Base-by-base conservation (phyloP, 2,329 filamentous ascomycete genomes). In the Camptophora hylomeconis region DNA sequence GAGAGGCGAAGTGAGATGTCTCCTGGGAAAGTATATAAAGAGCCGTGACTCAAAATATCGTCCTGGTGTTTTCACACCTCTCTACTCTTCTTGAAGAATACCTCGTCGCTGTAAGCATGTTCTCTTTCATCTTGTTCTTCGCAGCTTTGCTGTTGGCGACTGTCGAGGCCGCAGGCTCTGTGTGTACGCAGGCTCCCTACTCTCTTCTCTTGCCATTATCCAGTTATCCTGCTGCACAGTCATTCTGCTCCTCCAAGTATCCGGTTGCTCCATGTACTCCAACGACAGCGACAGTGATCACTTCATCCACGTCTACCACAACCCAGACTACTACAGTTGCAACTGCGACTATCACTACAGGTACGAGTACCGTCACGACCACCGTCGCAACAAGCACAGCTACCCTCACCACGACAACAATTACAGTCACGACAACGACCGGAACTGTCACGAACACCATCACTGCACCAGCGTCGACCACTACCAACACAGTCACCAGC, bases 121-220 rank as follows among this genome's bases (percentile, higher is more conserved):
- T n/a, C n/a, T n/a, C n/a, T n/a, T n/a, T n/a, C n/a, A n/a, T n/a
- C n/a, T n/a, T n/a, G n/a, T n/a, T n/a, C n/a, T n/a, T n/a, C n/a
- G n/a, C n/a, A n/a, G n/a, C n/a, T n/a, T n/a, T n/a, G n/a, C n/a
- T n/a, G n/a, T n/a, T n/a, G n/a, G n/a, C n/a, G n/a, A n/a, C n/a
- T n/a, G n/a, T n/a, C n/a, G n/a, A n/a, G n/a, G 20, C 20, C 8
- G n/a, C 20, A 23, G 20, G 20, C 20, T 23, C 20, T n/a, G 20
- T 23, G 4, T 23, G 20, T 13, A 11, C 8, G 14, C 14, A 11
- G 20, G 20, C 4, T n/a, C 20, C 20, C n/a, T 23, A 23, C 20
- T 11, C 11, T 23, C 14, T n/a, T 8, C 20, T 23, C 4, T 13
- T 23, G 4, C 20, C 20, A 11, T 23, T 5, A n/a, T 8, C 14